Evolutionary conservation across 129 eudicot genomes (phyloP), one percentile per base, ranked within the genome.

Genomic region (Mikania micrantha): DNA sequence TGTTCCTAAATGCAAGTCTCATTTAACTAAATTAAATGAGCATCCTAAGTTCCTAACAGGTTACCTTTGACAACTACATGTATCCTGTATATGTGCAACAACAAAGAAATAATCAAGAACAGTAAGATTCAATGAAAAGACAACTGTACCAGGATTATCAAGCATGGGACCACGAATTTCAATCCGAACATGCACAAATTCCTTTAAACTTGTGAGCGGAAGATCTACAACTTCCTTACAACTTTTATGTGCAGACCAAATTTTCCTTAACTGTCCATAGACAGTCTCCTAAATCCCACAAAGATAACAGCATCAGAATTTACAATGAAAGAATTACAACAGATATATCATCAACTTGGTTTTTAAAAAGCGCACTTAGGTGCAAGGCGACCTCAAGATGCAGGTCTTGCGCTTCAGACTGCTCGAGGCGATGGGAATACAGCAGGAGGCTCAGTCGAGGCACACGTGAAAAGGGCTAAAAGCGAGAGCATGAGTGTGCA

Each of bases 141-240:
- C 32, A 45, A 60, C 12, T 83, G 0, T 66, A 94, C 99, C 99
- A 21, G 90, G 87, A 68, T 74, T 81, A 70, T 85, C 95, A 10
- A 93, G 86, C 68, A 93, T 86, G 58, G 99, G 87, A 48, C 98
- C 96, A 16, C 76, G 59, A n/a, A 82, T 53, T 75, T 85, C 79
- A 44, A 92, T 72, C 76, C 97, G 82, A 36, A 89, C 90, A 80
- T 87, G 99, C 41, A 87, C 85, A 68, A 72, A 77, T 6, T 84
- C 81, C 85, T 94, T 94, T 21, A 82, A 67, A 58, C 81, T 88
- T 32, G 79, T 64, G 35, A 16, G 44, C 9, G 48, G 56, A 16
- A 7, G 16, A 20, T 75, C 69, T 7, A 28, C 42, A 61, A 32
- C 75, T 60, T 68, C 70, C 42, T 49, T 48, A 9, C 5, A 22